Percentiles rank a stretch among this genome's conserved stretches.
These are phyloP conservation scores for Penicillium goetzii DNA, from an alignment of 495 filamentous ascomycete genomes.

Conservation along the genomic window DNA sequence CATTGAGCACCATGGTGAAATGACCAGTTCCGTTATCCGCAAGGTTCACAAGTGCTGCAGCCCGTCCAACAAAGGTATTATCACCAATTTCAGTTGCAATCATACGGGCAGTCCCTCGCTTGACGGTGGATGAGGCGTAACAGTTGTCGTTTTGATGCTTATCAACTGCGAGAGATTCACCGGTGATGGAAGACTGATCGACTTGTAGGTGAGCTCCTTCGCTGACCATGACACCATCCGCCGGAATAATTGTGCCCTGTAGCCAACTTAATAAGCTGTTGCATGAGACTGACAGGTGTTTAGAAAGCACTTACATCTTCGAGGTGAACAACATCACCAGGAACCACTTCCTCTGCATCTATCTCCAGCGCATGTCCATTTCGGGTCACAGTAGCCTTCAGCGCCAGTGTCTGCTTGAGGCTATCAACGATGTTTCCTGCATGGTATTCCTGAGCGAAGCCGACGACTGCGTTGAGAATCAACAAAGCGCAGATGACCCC, in stretches of 20 bases:
- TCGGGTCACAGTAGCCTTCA: slow-evolving; percentile 83
- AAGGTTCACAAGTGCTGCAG: slow-evolving; percentile 80
- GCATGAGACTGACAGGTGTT: neutral
- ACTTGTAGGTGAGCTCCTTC: slow-evolving; percentile 82
- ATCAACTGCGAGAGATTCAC: slow-evolving; percentile 89
- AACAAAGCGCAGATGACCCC: slow-evolving; percentile 77
- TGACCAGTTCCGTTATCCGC: slow-evolving; percentile 74
- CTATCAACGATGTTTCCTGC: slow-evolving; percentile 91
- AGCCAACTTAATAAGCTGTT: slow-evolving; percentile 11
- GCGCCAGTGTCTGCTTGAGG: slow-evolving; percentile 85
- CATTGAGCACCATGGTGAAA: slow-evolving; percentile 86
- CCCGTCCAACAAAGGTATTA: slow-evolving; percentile 85
- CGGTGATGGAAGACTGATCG: slow-evolving; percentile 90
- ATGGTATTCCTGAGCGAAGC: slow-evolving; percentile 88
- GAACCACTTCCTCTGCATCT: slow-evolving; percentile 77
- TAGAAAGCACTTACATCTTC: slow-evolving; percentile 62
- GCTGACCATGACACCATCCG: slow-evolving; percentile 83
- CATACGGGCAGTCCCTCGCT: slow-evolving; percentile 84
- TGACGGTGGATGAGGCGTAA: slow-evolving; percentile 85
- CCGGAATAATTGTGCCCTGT: slow-evolving; percentile 82
- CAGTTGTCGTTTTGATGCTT: slow-evolving; percentile 78
- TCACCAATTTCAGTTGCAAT: slow-evolving; percentile 83
- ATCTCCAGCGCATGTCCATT: slow-evolving; percentile 72
- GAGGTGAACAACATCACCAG: slow-evolving; percentile 86
- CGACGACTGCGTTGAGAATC: slow-evolving; percentile 79